Evolutionary conservation across 1,284 basidiomycete species (phyloP), one percentile per base, ranked within the genome.

Genomic region (Porodaedalea pini): DNA sequence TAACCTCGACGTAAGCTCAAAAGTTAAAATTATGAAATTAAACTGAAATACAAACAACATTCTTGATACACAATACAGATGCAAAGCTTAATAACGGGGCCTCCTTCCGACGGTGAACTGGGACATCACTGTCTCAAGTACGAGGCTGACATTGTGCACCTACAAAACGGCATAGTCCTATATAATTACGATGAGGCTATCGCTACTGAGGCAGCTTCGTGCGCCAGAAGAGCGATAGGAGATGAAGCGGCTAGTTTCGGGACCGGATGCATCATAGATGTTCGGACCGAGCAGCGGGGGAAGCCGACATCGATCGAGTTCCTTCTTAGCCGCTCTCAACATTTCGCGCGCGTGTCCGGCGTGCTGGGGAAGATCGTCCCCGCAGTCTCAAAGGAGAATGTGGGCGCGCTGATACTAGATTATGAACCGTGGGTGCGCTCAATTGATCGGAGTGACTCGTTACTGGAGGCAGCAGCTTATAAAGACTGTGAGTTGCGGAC

Each of bases 341-440:
- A 79, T 68, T 75, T 75, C 34, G 39, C 47, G 56, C 29, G 55
- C 34, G 55, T 57, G 51, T 57, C 55, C 56, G 51, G 45, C 21
- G 78, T 81, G 61, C 70, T 79, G 51, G 74, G 73, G 55, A 67
- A 71, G 17, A 61, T 73, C 32, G 70, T 79, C 45, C 69, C 71
- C 67, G 60, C 65, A 8, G 62, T 69, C 8, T 60, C 70, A 50
- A 69, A 77, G 58, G 67, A 79, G 55, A 74, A 76, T 41, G 72
- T 75, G 36, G 66, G 69, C 25, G 73, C 75, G 61, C 70, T 85
- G 50, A 75, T 81, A 64, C 69, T 86, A 64, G 90, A 95, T 51
- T 89, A 91, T 67, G 74, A 83, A 61, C 87, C 93, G 25, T 81
- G 79, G 69, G 72, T 94, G 41, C 77, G 85, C 56, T 65, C 73